Evolutionary conservation across 2,329 filamentous ascomycete genomes (phyloP).

Genomic region (Venturiaceae sp.): DNA sequence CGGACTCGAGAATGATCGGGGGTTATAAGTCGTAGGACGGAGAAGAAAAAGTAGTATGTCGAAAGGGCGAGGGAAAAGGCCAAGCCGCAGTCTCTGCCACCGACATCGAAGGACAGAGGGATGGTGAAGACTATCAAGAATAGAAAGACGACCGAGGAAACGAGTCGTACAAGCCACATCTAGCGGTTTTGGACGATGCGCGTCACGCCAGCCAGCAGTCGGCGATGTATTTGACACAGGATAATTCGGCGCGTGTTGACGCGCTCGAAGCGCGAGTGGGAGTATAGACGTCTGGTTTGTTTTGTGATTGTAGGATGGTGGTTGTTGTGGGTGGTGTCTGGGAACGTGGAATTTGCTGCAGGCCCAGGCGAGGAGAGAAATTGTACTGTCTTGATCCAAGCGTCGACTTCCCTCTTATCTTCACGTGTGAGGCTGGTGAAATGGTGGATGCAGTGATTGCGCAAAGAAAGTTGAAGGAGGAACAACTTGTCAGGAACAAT

Average conservation of each 20-base stretch:
- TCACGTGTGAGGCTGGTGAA: constrained; percentile 1
- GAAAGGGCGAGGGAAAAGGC: constrained; percentile 88
- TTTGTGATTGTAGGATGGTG: background rate
- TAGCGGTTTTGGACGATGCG: constrained; percentile 22
- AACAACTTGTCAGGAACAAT: too few relatives aligned
- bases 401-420: background rate
- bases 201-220: constrained; percentile 4
- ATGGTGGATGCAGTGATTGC: background rate
- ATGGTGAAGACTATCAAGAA: constrained; percentile 91
- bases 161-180: constrained; percentile 72
- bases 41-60: constrained; percentile 84
- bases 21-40: constrained; percentile 67
- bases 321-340: background rate
- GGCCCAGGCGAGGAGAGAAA: background rate
- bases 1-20: constrained; percentile 70
- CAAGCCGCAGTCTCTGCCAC: constrained; percentile 85
- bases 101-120: constrained; percentile 95
- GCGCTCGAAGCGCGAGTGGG: background rate
- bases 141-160: constrained; percentile 78
- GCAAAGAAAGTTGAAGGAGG: background rate
- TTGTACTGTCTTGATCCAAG: background rate
- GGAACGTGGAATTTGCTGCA: background rate
- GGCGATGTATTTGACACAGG: background rate
- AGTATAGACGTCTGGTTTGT: background rate
- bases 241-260: constrained; percentile 21